phyloP scores from a whole-genome alignment of 352 stramenopile genomes.

The Phytophthora sp. region DNA sequence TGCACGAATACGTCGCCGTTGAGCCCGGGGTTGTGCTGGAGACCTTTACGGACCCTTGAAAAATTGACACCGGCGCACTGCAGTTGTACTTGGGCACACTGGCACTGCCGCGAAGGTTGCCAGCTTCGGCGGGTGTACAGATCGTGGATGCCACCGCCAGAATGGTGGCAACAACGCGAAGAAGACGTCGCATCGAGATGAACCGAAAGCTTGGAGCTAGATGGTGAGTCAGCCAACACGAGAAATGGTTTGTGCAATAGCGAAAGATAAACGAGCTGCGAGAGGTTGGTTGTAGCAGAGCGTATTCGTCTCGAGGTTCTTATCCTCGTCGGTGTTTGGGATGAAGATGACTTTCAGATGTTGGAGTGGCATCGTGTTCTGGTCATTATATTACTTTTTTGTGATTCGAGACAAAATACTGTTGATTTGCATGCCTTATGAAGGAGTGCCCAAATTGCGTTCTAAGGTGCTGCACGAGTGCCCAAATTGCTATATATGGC shows the following conservation, averaged over 20 bases:
- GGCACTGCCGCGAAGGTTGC: constrained; percentile 33
- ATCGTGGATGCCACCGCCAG: background rate
- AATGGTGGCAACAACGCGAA: background rate
- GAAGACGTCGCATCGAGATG: constrained; percentile 12
- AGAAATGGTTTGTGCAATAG: constrained; percentile 16
- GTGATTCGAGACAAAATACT: too few relatives aligned
- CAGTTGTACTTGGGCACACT: constrained; percentile 26
- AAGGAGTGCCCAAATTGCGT: too few relatives aligned
- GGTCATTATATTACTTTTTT: constrained; percentile 30
- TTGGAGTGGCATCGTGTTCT: constrained; percentile 13
- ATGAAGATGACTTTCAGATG: background rate
- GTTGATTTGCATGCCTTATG: too few relatives aligned
- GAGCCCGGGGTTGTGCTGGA: constrained; percentile 44
- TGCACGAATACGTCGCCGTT: constrained; percentile 47
- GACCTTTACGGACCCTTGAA: constrained; percentile 52
- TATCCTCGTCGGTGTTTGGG: constrained; percentile 9
- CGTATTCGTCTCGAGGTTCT: constrained; percentile 27
- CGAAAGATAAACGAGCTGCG: too few relatives aligned
- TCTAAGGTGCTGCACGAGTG: too few relatives aligned
- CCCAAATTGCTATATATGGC: too few relatives aligned
- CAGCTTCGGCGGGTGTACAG: constrained; percentile 13
- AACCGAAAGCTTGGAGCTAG: constrained; percentile 7
- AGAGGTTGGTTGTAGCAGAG: background rate
- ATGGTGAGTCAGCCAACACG: background rate
- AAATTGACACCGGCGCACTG: constrained; percentile 33